Conservation (phyloP, 148 eudicot genomes). For the Diospyros lotus region DNA sequence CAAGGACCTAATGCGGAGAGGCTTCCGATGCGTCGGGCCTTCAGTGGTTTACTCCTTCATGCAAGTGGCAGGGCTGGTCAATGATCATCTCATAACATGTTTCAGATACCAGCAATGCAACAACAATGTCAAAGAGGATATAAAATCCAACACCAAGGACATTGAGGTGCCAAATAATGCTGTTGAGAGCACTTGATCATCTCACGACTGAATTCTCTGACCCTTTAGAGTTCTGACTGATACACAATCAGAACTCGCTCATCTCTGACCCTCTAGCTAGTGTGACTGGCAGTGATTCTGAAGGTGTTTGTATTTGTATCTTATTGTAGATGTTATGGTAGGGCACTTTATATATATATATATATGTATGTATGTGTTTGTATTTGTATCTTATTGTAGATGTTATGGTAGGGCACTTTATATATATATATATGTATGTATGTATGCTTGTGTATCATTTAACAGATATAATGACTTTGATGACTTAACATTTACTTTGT, state of each 20-base stretch:
- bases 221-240: neutral
- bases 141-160: constrained; percentile 5
- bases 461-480: no score
- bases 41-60: constrained; percentile 69
- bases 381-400: neutral
- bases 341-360: neutral
- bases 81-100: constrained; percentile 72
- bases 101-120: constrained; percentile 48
- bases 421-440: neutral
- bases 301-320: neutral
- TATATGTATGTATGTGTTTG: constrained; percentile 1
- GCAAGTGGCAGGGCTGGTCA: constrained; percentile 66
- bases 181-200: neutral
- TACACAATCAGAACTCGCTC: neutral
- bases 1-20: constrained; percentile 65
- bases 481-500: no score
- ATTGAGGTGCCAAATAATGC: constrained; percentile 7
- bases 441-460: neutral
- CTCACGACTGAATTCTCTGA: neutral
- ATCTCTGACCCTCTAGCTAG: neutral
- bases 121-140: neutral
- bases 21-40: constrained; percentile 73
- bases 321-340: neutral
- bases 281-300: neutral
- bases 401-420: neutral